Base-by-base conservation (phyloP, 352 stramenopile species). In the Globisporangium apiculatum region DNA sequence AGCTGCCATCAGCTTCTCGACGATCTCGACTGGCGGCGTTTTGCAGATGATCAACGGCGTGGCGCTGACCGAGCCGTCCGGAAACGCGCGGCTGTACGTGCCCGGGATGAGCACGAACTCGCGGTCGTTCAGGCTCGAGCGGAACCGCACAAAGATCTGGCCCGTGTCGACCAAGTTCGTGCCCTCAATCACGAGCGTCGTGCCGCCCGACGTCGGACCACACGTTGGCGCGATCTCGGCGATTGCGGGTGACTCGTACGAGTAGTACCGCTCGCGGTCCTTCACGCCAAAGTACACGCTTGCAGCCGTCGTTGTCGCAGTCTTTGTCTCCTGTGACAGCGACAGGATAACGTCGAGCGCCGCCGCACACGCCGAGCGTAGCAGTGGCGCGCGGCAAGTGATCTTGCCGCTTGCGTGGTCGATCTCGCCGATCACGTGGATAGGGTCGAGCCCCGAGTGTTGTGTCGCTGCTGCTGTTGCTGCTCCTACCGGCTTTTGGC, bases 131-230 rank as follows among this genome's bases (percentile, higher is more conserved):
- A 71, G 46, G 45, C 53, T 77, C 6, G 74, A 86, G 14, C 80
- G 72, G 38, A 90, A 88, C 7, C 80, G 75, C n/a, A 87, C 80
- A 48, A 90, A 90, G 31, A 90, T 83, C 48, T 90, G 80, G 0
- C 78, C 80, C 0, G 80, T 90, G 48, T 90, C 76, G 2, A 90
- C 37, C n/a, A 90, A 66, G 45, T 86, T 86, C 0, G 63, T 63
- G 3, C 65, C 70, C 62, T 88, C 76, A 38, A 90, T 79, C 2
- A 90, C 76, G 15, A 90, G 53, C 18, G 67, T 73, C 1, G 80
- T 88, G 1, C 65, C 71, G 3, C 80, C 80, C 2, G 67, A 76
- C 3, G 67, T 75, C 5, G 80, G 80, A 1, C 78, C 80, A 41
- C 80, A 90, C n/a, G 60, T 80, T 1, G 80, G 80, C 11, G 61